Percentiles rank a stretch among this genome's conserved stretches.
Evolutionary conservation across 495 filamentous ascomycete genomes (phyloP).

Genomic region (Thozetella sp.): DNA sequence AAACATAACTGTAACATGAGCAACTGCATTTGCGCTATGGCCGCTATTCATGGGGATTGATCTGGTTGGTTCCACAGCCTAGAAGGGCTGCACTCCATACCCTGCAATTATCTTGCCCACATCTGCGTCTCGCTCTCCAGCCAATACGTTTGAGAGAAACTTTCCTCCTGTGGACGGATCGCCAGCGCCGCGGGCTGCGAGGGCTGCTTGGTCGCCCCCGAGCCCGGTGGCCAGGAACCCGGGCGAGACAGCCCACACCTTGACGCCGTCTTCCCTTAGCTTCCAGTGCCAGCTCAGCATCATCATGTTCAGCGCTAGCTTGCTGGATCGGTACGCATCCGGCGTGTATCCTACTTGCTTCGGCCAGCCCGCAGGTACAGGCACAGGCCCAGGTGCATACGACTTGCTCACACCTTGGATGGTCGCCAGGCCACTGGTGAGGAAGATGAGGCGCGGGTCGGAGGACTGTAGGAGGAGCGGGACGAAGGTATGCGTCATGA

Average conservation of each 20-base stretch:
- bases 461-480: constrained; percentile 47
- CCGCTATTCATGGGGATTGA: background rate
- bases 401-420: constrained; percentile 17
- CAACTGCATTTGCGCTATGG: too few species aligned
- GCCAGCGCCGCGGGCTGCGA: constrained; percentile 23
- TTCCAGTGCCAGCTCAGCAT: constrained; percentile 58
- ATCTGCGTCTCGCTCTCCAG: constrained; percentile 45
- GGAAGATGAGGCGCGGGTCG: constrained; percentile 46
- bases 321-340: constrained; percentile 48
- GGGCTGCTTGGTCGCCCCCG: background rate
- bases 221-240: constrained; percentile 53
- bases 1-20: too few species aligned
- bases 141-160: constrained; percentile 41
- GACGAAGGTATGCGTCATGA: constrained; percentile 42
- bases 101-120: constrained; percentile 37
- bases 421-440: constrained; percentile 29
- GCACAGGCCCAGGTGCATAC: constrained; percentile 25
- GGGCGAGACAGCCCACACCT: constrained; percentile 55
- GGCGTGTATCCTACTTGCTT: constrained; percentile 36
- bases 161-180: constrained; percentile 40
- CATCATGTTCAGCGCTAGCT: constrained; percentile 66
- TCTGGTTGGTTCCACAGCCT: background rate
- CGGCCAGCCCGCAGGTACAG: constrained; percentile 39
- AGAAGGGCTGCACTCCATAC: constrained; percentile 37
- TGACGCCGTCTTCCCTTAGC: constrained; percentile 58